Percentiles rank a stretch among this genome's conserved stretches.
Conservation (phyloP, 2,329 filamentous ascomycete genomes). For the Epichloe sibirici region DNA sequence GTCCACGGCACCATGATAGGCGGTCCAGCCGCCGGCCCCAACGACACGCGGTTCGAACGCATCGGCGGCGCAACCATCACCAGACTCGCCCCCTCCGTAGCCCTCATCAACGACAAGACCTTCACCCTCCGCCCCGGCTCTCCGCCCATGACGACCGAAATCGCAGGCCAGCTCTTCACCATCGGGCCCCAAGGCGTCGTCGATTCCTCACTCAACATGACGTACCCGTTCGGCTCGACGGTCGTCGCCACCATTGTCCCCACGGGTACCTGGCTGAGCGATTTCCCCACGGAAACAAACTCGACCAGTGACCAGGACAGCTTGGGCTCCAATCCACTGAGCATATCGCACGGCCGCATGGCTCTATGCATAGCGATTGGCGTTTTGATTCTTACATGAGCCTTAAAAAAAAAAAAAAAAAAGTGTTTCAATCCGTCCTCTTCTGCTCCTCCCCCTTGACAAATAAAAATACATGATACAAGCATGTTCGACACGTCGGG, state of each 20-base stretch:
- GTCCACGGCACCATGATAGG: slow-evolving; percentile 31
- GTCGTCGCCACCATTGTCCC: slow-evolving; percentile 29
- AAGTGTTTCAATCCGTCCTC: too few species aligned
- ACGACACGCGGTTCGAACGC: slow-evolving; percentile 31
- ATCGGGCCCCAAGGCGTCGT: slow-evolving; percentile 36
- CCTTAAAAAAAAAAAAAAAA: background rate
- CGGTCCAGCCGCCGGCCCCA: slow-evolving; percentile 23
- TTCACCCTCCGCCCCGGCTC: slow-evolving; percentile 38
- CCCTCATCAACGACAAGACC: slow-evolving; percentile 36
- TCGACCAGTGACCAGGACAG: slow-evolving; percentile 13
- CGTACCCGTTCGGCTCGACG: slow-evolving; percentile 32
- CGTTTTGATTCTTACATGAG: slow-evolving; percentile 23
- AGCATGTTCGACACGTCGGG: too few species aligned
- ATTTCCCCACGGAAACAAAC: slow-evolving; percentile 17
- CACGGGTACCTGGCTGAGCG: slow-evolving; percentile 13
- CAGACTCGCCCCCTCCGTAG: slow-evolving; percentile 32
- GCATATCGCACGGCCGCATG: slow-evolving; percentile 10
- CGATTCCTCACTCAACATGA: slow-evolving; percentile 32
- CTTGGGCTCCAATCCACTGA: slow-evolving; percentile 5
- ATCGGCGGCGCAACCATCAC: slow-evolving; percentile 42
- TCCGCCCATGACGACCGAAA: slow-evolving; percentile 29
- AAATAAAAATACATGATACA: too few species aligned
- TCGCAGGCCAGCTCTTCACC: slow-evolving; percentile 38
- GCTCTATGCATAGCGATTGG: slow-evolving; percentile 27
- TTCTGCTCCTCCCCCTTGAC: too few species aligned